Evolutionary conservation across 2,329 filamentous ascomycete genomes (phyloP).

Genomic region (Claviceps africana): DNA sequence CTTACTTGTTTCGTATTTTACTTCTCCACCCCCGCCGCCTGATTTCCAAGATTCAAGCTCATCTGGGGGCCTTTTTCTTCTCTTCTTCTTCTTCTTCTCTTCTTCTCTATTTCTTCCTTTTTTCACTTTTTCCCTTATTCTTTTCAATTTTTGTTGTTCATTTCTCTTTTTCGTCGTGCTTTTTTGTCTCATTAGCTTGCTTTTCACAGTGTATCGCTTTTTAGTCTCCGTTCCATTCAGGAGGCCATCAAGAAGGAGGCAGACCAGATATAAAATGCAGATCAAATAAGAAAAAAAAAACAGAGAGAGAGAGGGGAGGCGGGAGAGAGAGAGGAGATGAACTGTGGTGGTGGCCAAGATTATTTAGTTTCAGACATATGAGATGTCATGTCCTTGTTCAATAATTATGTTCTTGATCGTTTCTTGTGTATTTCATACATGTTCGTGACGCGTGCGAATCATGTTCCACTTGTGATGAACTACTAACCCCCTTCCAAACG

Average conservation of each 20-base stretch:
- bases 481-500: background rate
- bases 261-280: no score
- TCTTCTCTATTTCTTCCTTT: background rate
- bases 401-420: slow-evolving; percentile 11
- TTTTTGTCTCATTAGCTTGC: background rate
- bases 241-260: background rate
- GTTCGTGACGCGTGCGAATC: slow-evolving; percentile 14
- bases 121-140: no score
- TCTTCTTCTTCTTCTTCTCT: background rate
- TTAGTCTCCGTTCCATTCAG: background rate
- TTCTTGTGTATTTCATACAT: slow-evolving; percentile 15
- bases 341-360: background rate
- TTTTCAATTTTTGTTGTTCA: no score
- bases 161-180: no score
- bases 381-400: background rate
- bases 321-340: no score
- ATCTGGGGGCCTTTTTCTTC: background rate
- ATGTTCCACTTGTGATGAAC: background rate
- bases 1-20: background rate
- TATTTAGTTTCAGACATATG: background rate
- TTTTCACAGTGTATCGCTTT: background rate
- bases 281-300: background rate
- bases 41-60: background rate
- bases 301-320: background rate
- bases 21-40: background rate